These are phyloP conservation scores for Exophiala lecanii-corni DNA, from an alignment of 2,329 filamentous ascomycete species.

Conservation along the genomic window DNA sequence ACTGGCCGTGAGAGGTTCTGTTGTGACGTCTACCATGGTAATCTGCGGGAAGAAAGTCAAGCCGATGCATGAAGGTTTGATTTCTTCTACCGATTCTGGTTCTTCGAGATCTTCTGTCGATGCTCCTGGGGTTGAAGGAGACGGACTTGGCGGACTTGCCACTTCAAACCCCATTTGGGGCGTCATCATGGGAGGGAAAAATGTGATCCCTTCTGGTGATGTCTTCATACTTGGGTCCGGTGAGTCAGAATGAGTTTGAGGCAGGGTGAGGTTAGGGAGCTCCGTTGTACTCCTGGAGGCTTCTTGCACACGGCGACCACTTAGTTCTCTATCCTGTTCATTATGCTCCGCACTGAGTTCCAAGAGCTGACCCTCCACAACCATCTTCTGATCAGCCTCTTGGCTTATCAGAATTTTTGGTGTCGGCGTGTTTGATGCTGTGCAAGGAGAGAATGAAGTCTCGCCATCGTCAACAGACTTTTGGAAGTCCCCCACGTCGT, in stretches of 20 bases:
- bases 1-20: too few species aligned
- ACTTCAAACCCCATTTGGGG: not conserved
- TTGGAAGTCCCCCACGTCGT: not conserved
- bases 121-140: not conserved
- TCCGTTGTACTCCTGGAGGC: not conserved
- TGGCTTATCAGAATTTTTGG: not conserved
- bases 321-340: not conserved
- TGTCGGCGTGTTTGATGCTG: not conserved
- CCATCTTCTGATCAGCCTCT: not conserved
- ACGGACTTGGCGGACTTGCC: not conserved
- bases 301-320: not conserved
- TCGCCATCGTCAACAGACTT: not conserved
- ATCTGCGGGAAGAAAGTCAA: not conserved
- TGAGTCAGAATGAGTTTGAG: not conserved
- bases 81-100: not conserved
- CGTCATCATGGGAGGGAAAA: not conserved
- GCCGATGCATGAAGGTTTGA: not conserved
- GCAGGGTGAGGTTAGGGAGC: not conserved
- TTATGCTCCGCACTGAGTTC: not conserved
- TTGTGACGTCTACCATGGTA: not conserved
- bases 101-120: not conserved
- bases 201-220: not conserved
- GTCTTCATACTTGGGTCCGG: not conserved
- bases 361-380: not conserved
- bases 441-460: not conserved